Conservation (phyloP, 2,329 filamentous ascomycete genomes). For the Beauveria scarabaeidicola region DNA sequence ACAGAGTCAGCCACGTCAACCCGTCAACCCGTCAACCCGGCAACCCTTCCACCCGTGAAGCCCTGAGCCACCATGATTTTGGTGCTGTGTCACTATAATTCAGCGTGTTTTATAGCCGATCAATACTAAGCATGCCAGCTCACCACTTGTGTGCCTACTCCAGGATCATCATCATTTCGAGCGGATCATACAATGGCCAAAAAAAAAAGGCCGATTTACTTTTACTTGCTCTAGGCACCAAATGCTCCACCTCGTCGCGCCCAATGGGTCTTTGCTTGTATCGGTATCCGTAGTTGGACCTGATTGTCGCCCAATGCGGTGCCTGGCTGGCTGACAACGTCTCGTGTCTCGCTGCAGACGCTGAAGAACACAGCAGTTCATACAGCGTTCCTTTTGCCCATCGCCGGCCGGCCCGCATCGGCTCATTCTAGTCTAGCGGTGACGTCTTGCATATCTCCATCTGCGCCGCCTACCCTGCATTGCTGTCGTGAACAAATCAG, state of each 20-base stretch:
- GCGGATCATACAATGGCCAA: too few species aligned
- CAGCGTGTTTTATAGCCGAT: neutral
- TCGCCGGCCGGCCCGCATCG: neutral
- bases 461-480: neutral
- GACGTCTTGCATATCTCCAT: neutral
- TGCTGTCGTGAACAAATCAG: neutral
- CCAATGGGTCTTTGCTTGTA: too few species aligned
- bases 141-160: too few species aligned
- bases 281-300: too few species aligned
- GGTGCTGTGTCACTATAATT: neutral
- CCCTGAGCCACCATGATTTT: neutral
- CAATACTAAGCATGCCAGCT: too few species aligned
- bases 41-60: neutral
- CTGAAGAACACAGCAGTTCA: neutral
- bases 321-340: neutral
- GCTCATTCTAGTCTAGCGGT: neutral
- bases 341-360: too few species aligned
- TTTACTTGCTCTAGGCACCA: too few species aligned
- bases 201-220: too few species aligned
- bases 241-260: too few species aligned
- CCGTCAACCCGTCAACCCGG: too few species aligned
- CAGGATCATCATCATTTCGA: too few species aligned
- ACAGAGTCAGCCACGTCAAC: neutral
- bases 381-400: neutral
- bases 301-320: too few species aligned